Percentiles rank a stretch among this genome's conserved stretches.
Conservation (phyloP, 495 filamentous ascomycete species). For the Hapsidospora chrysogenum region DNA sequence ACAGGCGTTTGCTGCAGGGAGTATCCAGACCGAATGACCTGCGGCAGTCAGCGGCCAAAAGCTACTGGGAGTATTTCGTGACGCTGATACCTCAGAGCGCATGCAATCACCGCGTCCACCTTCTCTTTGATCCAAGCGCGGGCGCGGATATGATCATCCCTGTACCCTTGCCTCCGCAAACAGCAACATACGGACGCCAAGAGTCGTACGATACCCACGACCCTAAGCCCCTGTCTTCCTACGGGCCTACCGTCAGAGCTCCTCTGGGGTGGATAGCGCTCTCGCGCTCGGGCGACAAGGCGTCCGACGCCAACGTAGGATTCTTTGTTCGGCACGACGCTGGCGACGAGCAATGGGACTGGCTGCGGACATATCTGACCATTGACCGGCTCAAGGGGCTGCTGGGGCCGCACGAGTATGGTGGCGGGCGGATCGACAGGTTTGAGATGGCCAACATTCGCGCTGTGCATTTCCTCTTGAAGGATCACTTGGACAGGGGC, state of each 20-base stretch:
- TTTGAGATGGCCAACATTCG: conserved; percentile 26
- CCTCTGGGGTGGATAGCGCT: conserved; percentile 30
- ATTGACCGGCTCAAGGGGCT: conserved; percentile 18
- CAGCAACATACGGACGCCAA: conserved; percentile 13
- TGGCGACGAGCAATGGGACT: conserved; percentile 34
- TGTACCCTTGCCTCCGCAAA: conserved; percentile 14
- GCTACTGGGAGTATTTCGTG: too few relatives aligned
- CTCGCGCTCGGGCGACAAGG: conserved; percentile 38
- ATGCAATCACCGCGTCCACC: too few relatives aligned
- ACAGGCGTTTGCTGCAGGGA: too few relatives aligned
- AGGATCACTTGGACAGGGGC: too few relatives aligned
- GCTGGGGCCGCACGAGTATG: conserved; percentile 17
- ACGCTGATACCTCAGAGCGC: too few relatives aligned
- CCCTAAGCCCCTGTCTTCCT: conserved; percentile 8
- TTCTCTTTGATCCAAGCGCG: too few relatives aligned
- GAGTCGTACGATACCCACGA: conserved; percentile 14
- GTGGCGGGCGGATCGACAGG: conserved; percentile 25
- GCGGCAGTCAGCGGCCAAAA: too few relatives aligned
- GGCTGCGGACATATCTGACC: conserved; percentile 27
- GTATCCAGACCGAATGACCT: too few relatives aligned
- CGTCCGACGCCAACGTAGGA: conserved; percentile 32
- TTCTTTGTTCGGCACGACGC: conserved; percentile 29
- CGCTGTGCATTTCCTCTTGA: conserved; percentile 38
- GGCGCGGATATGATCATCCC: too few relatives aligned
- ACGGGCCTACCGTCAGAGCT: conserved; percentile 22